Evolutionary conservation across 306 rosid genomes (phyloP), one percentile per base, ranked within the genome.

Genomic region (Glycine soja): DNA sequence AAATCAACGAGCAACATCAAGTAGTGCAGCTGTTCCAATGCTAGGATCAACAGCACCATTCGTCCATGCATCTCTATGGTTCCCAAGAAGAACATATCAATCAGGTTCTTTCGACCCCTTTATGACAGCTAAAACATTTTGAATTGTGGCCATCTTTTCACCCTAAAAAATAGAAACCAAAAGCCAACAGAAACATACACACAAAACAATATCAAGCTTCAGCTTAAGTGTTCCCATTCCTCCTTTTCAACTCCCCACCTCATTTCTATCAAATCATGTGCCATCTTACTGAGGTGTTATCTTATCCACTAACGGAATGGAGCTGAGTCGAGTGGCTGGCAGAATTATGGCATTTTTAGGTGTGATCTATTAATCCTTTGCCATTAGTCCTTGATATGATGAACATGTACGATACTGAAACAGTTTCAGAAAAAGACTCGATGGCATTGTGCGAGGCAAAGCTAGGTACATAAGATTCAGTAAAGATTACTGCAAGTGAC

Each of bases 11-110:
- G 97, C 97, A 52, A 95, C 75, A 85, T 95, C 99, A 11, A 95
- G 99, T 62, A 95, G 76, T 2, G 94, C 91, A 36, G 99, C 97
- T 30, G 99, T 95, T 59, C 99, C 99, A 75, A 97, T 95, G 88
- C 92, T 87, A 45, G 99, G 99, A 68, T 95, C 99, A 68, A 95
- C 99, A 71, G 99, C 97, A 46, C 99, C 99, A 78, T 84, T 93
- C 0, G 95, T 90, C 99, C 99, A 95, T 68, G 99, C 99, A 88
- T 95, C 99, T 87, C 99, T 89, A 71, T 95, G 98, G 82, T 95
- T 95, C 40, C 99, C 99, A 63, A 95, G 95, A 53, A 95, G 84
- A 87, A 95, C 99, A 89, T 83, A 87, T 43, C 99, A 89, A 85
- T 95, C 98, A n/a, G 97, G 92, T 83, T 95, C 99, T 84, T 93